A percentile compares a stretch with the other conserved stretches of the same genome.
Conservation (phyloP, 2,329 filamentous ascomycete genomes). For the Pseudogymnoascus sp. region DNA sequence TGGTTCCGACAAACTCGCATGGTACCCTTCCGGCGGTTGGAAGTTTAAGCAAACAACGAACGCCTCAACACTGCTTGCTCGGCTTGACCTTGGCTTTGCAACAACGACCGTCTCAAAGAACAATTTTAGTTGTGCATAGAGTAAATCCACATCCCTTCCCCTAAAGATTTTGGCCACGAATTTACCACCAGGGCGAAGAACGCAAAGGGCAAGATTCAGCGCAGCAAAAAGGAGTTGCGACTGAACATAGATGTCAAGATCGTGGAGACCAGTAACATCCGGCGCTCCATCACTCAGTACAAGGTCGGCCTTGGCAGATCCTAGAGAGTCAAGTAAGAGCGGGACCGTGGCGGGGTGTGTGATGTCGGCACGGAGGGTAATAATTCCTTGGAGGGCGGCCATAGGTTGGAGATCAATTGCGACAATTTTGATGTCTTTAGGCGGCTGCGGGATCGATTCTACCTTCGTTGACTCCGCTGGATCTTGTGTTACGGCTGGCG, state of each 20-base stretch:
- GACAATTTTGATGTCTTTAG: conserved; percentile 81
- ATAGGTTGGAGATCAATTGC: conserved; percentile 95
- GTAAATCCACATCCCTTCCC: conserved; percentile 86
- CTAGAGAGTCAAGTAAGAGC: conserved; percentile 72
- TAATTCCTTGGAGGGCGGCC: conserved; percentile 85
- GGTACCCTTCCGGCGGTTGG: conserved; percentile 66
- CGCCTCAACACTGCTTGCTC: conserved; percentile 94
- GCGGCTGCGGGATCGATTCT: conserved; percentile 32
- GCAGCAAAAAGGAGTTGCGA: conserved; percentile 91
- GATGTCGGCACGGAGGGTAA: conserved; percentile 87
- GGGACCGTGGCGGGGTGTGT: conserved; percentile 94
- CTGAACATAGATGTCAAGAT: conserved; percentile 97
- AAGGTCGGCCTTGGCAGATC: conserved; percentile 76
- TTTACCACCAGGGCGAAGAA: conserved; percentile 84
- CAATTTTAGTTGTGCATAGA: conserved; percentile 87
- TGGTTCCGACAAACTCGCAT: conserved; percentile 66
- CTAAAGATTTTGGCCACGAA: conserved; percentile 98
- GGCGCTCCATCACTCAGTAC: conserved; percentile 93
- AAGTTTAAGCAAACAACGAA: conserved; percentile 96
- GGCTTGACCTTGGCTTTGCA: conserved; percentile 85
- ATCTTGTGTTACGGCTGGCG: conserved; percentile 14
- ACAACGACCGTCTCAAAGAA: conserved; percentile 84
- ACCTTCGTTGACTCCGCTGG: conserved; percentile 26
- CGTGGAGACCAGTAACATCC: conserved; percentile 92
- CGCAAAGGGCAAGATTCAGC: conserved; percentile 84